phyloP scores from a whole-genome alignment of 495 filamentous ascomycete species.

The Trichoderma erinaceum region DNA sequence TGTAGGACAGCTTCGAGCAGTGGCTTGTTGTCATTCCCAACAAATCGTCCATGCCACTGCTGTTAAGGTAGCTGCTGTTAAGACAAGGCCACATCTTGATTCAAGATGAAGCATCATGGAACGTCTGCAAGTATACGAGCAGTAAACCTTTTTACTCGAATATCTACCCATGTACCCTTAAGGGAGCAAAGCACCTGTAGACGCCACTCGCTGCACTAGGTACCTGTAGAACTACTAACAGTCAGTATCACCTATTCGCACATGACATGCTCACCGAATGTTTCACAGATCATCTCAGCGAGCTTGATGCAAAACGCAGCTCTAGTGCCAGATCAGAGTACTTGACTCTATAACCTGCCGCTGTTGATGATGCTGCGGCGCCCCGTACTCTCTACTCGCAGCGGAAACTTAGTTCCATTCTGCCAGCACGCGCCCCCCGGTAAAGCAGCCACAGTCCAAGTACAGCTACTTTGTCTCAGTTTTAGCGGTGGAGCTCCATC shows the following conservation, averaged over 20 bases:
- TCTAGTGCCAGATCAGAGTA: background rate
- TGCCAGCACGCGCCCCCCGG: background rate
- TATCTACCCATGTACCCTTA: too few species aligned
- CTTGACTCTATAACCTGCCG: background rate
- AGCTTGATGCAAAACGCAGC: background rate
- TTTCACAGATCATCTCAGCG: background rate
- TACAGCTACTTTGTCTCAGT: background rate
- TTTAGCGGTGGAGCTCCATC: constrained; percentile 4
- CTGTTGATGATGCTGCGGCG: background rate
- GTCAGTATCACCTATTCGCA: too few species aligned
- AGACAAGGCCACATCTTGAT: background rate
- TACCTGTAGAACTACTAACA: too few species aligned
- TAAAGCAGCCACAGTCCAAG: background rate
- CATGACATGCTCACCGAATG: background rate
- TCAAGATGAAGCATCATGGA: too few species aligned
- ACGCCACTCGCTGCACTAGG: too few species aligned
- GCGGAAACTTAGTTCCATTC: background rate
- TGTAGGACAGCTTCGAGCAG: too few species aligned
- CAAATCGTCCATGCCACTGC: background rate
- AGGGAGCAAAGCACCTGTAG: too few species aligned
- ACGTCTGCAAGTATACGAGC: too few species aligned
- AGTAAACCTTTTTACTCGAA: too few species aligned
- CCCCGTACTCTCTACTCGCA: background rate
- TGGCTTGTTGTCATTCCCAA: background rate
- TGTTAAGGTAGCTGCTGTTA: background rate